A percentile compares a stretch with the other conserved stretches of the same genome.
phyloP scores from a whole-genome alignment of 179 eudicot genomes.

The Camellia oleifera region DNA sequence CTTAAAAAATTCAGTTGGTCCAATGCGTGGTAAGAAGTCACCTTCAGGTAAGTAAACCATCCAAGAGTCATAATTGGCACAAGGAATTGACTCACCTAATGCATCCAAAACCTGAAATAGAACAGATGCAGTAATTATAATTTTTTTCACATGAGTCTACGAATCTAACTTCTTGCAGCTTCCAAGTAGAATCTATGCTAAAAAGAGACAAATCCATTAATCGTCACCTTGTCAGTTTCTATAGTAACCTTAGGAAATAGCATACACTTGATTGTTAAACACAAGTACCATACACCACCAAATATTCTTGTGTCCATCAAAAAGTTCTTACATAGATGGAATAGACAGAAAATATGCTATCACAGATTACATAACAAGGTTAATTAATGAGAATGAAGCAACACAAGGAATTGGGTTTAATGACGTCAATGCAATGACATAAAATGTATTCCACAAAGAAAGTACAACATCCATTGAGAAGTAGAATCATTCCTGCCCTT shows the following conservation, averaged over 20 bases:
- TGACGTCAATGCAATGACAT: neutral
- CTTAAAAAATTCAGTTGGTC: too few relatives aligned
- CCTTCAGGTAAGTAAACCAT: too few relatives aligned
- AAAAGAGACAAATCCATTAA: neutral
- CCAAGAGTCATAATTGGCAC: too few relatives aligned
- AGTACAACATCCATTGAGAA: neutral
- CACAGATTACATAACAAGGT: neutral
- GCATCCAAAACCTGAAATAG: too few relatives aligned
- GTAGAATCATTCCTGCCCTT: neutral
- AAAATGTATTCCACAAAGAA: neutral
- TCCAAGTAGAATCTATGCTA: neutral
- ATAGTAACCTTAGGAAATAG: neutral
- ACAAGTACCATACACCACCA: neutral
- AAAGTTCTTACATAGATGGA: neutral
- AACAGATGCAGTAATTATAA: too few relatives aligned
- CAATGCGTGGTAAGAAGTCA: too few relatives aligned
- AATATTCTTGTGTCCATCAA: neutral
- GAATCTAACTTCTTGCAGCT: neutral
- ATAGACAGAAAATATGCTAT: neutral
- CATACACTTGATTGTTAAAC: too few relatives aligned
- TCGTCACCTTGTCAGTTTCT: neutral
- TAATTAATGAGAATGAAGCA: neutral
- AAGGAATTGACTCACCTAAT: too few relatives aligned
- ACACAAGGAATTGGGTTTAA: neutral
- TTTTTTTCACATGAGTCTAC: too few relatives aligned